Evolutionary conservation across 345 rosid genomes (phyloP).

Genomic region (Eucalyptus pumila): DNA sequence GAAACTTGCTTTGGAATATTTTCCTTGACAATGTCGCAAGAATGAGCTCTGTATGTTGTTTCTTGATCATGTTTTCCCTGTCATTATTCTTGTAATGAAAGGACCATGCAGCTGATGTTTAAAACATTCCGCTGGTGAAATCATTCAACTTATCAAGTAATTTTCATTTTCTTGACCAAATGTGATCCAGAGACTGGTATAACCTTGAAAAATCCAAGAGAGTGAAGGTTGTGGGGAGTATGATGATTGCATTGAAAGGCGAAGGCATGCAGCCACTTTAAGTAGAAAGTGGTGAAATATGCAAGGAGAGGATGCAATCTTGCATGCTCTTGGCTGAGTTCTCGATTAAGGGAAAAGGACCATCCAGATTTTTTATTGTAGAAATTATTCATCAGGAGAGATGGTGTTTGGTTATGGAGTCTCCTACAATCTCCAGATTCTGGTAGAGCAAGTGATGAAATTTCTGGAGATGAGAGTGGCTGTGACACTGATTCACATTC

Average conservation of each 20-base stretch:
- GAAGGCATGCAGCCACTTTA: conserved; percentile 57
- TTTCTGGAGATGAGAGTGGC: conserved; percentile 7
- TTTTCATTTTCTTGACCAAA: neutral
- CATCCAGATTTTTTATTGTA: conserved; percentile 15
- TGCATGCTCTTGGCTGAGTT: conserved; percentile 78
- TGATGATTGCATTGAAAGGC: conserved; percentile 76
- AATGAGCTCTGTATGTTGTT: neutral
- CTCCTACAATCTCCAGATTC: conserved; percentile 34
- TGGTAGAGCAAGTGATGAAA: conserved; percentile 33
- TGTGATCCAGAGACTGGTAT: conserved; percentile 80
- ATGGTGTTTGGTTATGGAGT: conserved; percentile 32
- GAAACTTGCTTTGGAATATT: neutral
- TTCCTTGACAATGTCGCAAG: neutral
- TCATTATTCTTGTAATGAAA: neutral
- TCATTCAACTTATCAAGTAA: neutral
- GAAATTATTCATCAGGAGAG: conserved; percentile 14
- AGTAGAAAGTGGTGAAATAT: conserved; percentile 63
- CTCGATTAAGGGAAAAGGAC: conserved; percentile 53
- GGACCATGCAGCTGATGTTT: neutral
- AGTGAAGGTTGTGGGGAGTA: conserved; percentile 96
- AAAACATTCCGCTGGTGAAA: neutral
- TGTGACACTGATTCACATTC: conserved; percentile 29
- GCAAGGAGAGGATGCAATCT: conserved; percentile 92
- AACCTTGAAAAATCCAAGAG: conserved; percentile 86
- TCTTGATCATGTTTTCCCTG: neutral